These are phyloP conservation scores for Adansonia digitata DNA, from an alignment of 345 rosid species.

Conservation along the genomic window DNA sequence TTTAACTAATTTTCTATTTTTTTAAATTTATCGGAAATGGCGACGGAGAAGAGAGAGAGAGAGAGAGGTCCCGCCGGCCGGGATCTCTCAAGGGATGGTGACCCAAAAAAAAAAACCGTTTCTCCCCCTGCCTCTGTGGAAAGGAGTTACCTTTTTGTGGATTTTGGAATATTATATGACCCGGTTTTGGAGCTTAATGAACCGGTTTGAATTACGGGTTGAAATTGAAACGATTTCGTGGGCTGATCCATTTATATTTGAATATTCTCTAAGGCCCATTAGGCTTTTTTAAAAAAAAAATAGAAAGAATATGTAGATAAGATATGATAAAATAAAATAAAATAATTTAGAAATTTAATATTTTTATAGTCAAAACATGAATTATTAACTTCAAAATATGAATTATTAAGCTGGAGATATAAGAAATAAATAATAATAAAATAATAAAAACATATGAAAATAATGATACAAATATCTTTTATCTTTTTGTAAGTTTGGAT, in stretches of 20 bases:
- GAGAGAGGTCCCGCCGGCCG: conserved; percentile 15
- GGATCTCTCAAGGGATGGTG: conserved; percentile 1
- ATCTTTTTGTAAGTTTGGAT: no score
- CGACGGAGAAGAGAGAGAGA: background rate
- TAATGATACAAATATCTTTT: no score
- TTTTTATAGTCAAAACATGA: no score
- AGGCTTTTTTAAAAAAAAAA: no score
- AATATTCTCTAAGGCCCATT: background rate
- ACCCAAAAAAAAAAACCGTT: background rate
- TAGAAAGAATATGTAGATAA: no score
- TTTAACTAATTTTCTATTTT: background rate
- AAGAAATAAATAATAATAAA: no score
- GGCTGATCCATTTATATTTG: background rate
- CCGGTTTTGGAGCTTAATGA: background rate
- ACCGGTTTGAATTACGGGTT: background rate
- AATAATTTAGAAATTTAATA: no score
- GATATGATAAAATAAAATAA: no score
- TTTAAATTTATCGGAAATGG: background rate
- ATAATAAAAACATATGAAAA: no score
- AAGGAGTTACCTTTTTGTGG: background rate
- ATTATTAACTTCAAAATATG: no score
- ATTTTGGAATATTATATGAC: background rate
- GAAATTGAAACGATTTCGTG: background rate
- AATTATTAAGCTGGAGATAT: no score
- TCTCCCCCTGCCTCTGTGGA: background rate